Evolutionary conservation across 768 basidiomycete genomes (phyloP), one percentile per base, ranked within the genome.

Genomic region (Lentinula lateritia): DNA sequence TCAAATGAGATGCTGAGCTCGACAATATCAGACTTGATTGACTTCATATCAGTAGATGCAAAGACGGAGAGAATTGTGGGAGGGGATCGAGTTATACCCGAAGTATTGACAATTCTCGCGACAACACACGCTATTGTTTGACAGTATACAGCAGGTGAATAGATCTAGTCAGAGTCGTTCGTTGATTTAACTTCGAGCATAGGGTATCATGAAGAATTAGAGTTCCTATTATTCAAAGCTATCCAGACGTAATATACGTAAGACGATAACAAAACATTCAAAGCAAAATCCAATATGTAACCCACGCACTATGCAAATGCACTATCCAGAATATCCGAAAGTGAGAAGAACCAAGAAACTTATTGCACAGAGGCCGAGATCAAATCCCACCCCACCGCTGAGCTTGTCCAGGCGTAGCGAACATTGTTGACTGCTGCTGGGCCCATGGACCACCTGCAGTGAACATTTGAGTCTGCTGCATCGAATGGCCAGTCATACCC

Each of bases 321-420:
- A 46, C n/a, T 20, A 46, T 46, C 18, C 45, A 18, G 42, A 43
- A 43, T 20, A 20, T 23, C 45, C 45, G 7, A 46, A 23, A 46
- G n/a, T 9, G 6, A 18, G 20, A 20, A 46, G 20, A 15, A 5
- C 20, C 18, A 20, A 38, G 23, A 23, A 23, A 23, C 1, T 23
- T 23, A 23, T 23, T 23, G 23, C 23, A 23, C 23, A 23, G 23
- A 23, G 23, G 23, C 23, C 23, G 23, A 46, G 20, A 18, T n/a
- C 39, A 50, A 13, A 78, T 72, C 23, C 73, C 67, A 35, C 78
- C 76, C 77, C 78, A 78, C 63, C 69, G 68, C 61, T 68, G 45
- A 68, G 20, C 41, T 55, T 61, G 38, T 43, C 62, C 61, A 59
- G 55, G 62, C 65, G 45, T 18, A 23, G 45, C 45, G n/a, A 46